Percentiles rank a stretch among this genome's conserved stretches.
phyloP scores from a whole-genome alignment of 352 stramenopile genomes.

The Phytophthora cactorum region DNA sequence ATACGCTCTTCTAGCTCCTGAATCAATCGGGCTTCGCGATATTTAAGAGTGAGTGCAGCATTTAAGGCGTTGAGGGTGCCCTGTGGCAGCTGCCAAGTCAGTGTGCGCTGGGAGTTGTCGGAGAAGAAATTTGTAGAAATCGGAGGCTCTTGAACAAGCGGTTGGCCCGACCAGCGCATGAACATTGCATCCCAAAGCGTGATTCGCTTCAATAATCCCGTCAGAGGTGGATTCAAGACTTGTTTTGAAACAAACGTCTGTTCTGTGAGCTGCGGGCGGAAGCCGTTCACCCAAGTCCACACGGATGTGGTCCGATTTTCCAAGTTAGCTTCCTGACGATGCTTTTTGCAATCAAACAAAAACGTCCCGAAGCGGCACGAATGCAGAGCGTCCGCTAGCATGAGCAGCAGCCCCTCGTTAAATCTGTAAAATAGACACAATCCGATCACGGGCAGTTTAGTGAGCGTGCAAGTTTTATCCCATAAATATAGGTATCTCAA shows the following conservation, averaged over 20 bases:
- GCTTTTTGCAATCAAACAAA: conserved; percentile 95
- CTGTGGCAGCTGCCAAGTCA: conserved; percentile 75
- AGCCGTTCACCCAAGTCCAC: conserved; percentile 88
- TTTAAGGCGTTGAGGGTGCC: conserved; percentile 60
- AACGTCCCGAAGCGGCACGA: conserved; percentile 98
- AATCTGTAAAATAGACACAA: conserved; percentile 63
- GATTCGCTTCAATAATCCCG: conserved; percentile 70
- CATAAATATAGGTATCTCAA: not conserved
- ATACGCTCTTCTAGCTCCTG: conserved; percentile 50
- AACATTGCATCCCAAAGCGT: conserved; percentile 75
- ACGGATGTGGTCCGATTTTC: conserved; percentile 71
- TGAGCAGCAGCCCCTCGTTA: conserved; percentile 92
- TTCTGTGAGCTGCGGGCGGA: conserved; percentile 66
- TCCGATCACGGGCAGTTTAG: not conserved
- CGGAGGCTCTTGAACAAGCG: conserved; percentile 54
- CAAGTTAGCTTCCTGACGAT: conserved; percentile 61
- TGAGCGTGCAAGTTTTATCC: not conserved
- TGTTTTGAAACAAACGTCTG: conserved; percentile 56
- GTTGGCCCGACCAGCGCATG: conserved; percentile 76
- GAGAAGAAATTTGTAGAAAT: conserved; percentile 55
- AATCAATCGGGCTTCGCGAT: conserved; percentile 49
- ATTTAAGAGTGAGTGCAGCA: conserved; percentile 43
- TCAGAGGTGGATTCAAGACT: conserved; percentile 58
- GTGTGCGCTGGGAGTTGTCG: conserved; percentile 58
- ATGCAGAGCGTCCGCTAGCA: conserved; percentile 96